A percentile compares a stretch with the other conserved stretches of the same genome.
phyloP scores from a whole-genome alignment of 2,329 filamentous ascomycete species.

The Ophiostoma angusticollis region DNA sequence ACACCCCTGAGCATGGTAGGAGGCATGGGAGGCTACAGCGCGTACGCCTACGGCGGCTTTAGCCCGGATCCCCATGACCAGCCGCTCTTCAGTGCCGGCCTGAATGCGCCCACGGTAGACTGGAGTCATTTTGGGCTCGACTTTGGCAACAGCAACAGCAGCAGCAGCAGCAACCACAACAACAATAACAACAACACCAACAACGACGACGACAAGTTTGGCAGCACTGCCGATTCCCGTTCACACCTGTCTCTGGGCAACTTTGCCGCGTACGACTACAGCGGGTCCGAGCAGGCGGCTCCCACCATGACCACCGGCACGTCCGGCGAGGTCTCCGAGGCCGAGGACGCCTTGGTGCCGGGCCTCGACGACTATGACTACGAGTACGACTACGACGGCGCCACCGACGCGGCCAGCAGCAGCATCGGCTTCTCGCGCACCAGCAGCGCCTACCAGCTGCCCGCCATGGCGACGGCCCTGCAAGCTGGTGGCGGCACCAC shows the following conservation, averaged over 20 bases:
- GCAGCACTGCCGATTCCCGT: constrained; percentile 39
- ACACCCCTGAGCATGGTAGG: constrained; percentile 47
- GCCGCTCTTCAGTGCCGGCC: constrained; percentile 48
- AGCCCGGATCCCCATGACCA: constrained; percentile 38
- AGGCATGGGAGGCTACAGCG: constrained; percentile 41
- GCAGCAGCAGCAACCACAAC: constrained; percentile 36
- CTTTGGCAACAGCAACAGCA: constrained; percentile 26
- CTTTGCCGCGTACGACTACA: constrained; percentile 42
- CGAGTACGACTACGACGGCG: constrained; percentile 16
- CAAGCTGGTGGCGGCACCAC: constrained; percentile 23
- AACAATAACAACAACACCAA: constrained; percentile 14
- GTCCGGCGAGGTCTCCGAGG: constrained; percentile 55
- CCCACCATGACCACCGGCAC: constrained; percentile 44
- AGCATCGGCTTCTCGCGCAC: constrained; percentile 35
- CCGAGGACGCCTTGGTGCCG: constrained; percentile 41
- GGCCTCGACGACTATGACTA: constrained; percentile 29
- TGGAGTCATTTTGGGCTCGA: constrained; percentile 41
- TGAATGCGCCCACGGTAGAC: constrained; percentile 43
- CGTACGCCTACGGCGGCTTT: constrained; percentile 28
- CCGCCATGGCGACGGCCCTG: constrained; percentile 28
- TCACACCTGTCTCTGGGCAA: constrained; percentile 41
- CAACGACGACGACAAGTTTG: constrained; percentile 35
- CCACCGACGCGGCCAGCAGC: constrained; percentile 17
- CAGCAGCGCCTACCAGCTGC: constrained; percentile 32
- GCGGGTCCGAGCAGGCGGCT: constrained; percentile 40